Evolutionary conservation across 2,329 filamentous ascomycete species (phyloP), one percentile per base, ranked within the genome.

Genomic region (Fusarium nelsonii): DNA sequence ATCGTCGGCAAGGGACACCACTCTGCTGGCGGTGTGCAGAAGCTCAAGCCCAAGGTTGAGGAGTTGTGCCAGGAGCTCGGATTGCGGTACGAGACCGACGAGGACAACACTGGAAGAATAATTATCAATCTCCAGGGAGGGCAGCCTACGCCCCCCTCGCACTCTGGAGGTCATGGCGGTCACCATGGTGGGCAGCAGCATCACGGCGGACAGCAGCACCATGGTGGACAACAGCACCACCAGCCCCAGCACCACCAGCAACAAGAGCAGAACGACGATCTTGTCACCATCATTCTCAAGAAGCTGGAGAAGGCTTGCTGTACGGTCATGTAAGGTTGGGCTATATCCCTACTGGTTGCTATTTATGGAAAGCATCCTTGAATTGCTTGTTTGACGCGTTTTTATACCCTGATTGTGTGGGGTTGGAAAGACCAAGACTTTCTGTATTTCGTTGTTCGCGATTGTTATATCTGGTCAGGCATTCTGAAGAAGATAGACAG

Each of bases 1-100:
- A 97, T 99, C 75, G 95, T 98, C 32, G 96, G 96, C 75, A 97
- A 95, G 81, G 96, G 96, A 4, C 96, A 97, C 78, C 96, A 99
- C 82, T 93, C 90, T 51, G 83, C 82, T 11, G 87, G 90, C 70
- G 91, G 96, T 75, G 86, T 98, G 26, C 93, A 97, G 80, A 97
- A 96, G 84, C 90, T 99, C 80, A 97, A 97, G 82, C 96, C 96
- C n/a, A 87, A 92, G 65, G 93, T 98, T 43, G 94, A 98, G 82
- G 86, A 92, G 77, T 84, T 98, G 49, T 97, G 95, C 80, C 87
- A 84, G 49, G 91, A 97, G 78, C 81, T 97, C 44, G 93, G 94
- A 0, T 84, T 99, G 56, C 87, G 94, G 74, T 97, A 92, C 80
- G 81, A 86, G 58, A 97, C 93, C 2, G 96, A 98, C 2, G 96